Evolutionary conservation across 345 rosid species (phyloP), one percentile per base, ranked within the genome.

Genomic region (Eucalyptus cloeziana): DNA sequence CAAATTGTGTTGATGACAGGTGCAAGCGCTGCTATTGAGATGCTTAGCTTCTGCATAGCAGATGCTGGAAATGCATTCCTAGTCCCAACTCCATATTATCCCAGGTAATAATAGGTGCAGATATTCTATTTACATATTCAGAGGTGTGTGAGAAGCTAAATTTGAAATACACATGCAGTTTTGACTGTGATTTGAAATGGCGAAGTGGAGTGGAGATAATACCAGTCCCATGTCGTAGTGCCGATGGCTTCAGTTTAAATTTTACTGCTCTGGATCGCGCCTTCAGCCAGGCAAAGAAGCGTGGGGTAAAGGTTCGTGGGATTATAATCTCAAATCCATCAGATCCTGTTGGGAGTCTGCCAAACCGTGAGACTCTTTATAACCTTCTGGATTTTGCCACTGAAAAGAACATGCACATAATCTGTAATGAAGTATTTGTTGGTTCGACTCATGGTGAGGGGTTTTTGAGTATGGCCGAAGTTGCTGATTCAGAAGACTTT

Each of bases 61-160:
- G 99, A 97, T 94, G 89, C 94, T 33, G 99, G 99, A 90, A 97
- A 96, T 90, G 99, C 99, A 71, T 96, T 96, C 90, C 98, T 97
- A 30, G 95, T 97, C 87, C 99, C 99, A 27, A 96, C 99, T 9
- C 99, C 99, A 5, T 95, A 94, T 88, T 88, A 91, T 56, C 98
- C 99, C 0, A 93, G 97, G 99, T 97, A 96, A 88, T 25, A 58
- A 52, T 87, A 51, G 83, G 30, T 37, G 25, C 83, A 76, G 47
- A 76, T 76, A 40, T 40, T 76, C 27, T 76, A 21, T 76, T 76
- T 76, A 76, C 30, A 40, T 37, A 76, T 76, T 40, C 83, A 40
- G 13, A 5, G 47, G 83, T 37, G 45, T 19, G 27, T 76, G 83
- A 5, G 47, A 40, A 93, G 87, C 88, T 86, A 88, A 87, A 58